A percentile compares a stretch with the other conserved stretches of the same genome.
phyloP scores from a whole-genome alignment of 2,329 filamentous ascomycete species.

The Trichothecium roseum region DNA sequence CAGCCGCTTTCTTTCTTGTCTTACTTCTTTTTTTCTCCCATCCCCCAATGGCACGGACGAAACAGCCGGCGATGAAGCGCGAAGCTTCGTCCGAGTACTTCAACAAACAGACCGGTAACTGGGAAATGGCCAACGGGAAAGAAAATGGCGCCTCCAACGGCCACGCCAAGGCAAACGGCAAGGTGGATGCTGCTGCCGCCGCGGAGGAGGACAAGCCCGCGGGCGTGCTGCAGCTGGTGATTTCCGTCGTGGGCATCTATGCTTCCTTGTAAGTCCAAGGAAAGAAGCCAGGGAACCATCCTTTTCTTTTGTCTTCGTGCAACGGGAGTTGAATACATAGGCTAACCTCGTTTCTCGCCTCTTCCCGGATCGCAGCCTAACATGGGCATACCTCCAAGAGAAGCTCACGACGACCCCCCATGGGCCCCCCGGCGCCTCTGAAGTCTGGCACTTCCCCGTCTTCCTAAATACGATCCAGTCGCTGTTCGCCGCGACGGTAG shows the following conservation, averaged over 20 bases:
- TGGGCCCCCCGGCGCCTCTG: slow-evolving; percentile 49
- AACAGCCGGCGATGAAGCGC: slow-evolving; percentile 58
- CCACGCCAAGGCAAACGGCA: slow-evolving; percentile 14
- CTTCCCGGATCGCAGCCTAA: no score
- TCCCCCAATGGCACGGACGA: slow-evolving; percentile 55
- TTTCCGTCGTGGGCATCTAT: slow-evolving; percentile 93
- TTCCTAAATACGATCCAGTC: slow-evolving; percentile 97
- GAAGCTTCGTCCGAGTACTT: slow-evolving; percentile 58
- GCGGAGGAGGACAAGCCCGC: slow-evolving; percentile 35
- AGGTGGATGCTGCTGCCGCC: slow-evolving; percentile 7
- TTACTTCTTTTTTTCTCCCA: slow-evolving; percentile 7
- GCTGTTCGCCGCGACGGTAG: slow-evolving; percentile 72
- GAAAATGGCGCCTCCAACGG: slow-evolving; percentile 8
- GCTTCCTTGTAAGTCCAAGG: slow-evolving; percentile 68
- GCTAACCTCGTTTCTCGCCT: no score
- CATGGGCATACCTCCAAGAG: slow-evolving; percentile 95
- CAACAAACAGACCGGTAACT: slow-evolving; percentile 31
- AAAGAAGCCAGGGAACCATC: no score
- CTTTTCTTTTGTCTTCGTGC: background rate
- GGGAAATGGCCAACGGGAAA: slow-evolving; percentile 19
- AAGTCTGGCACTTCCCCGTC: slow-evolving; percentile 86
- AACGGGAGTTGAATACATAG: background rate
- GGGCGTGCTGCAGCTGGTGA: slow-evolving; percentile 63
- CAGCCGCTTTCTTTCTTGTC: slow-evolving; percentile 9
- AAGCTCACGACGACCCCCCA: slow-evolving; percentile 91